Conservation (phyloP, 257 asterid species). For the Solanum tarapatanum region DNA sequence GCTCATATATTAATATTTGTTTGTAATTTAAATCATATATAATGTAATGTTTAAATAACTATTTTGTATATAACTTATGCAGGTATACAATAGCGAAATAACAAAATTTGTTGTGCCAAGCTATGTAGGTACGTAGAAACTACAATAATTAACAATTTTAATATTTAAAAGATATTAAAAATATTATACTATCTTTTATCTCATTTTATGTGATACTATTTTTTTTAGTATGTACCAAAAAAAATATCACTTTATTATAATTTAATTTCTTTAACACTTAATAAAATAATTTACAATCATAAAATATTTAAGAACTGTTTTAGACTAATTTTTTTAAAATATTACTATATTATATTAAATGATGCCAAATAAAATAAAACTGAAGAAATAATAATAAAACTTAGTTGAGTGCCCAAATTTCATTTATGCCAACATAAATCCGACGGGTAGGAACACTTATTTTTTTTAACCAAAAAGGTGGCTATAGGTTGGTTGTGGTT, state of each 20-base stretch:
- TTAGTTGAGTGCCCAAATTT: background rate
- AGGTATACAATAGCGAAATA: background rate
- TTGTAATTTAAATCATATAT: background rate
- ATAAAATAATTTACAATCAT: too few species aligned
- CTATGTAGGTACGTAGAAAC: background rate
- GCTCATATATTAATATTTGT: too few species aligned
- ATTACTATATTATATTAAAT: too few species aligned
- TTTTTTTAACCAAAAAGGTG: background rate
- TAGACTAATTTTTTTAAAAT: rapidly evolving
- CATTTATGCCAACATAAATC: background rate
- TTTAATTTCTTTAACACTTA: too few species aligned
- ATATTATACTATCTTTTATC: too few species aligned
- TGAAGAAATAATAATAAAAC: background rate
- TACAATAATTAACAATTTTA: background rate
- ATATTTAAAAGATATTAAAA: too few species aligned
- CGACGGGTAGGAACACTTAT: background rate
- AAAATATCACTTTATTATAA: too few species aligned
- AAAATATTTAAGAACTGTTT: rapidly evolving
- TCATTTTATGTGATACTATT: rapidly evolving
- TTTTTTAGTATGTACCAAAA: too few species aligned
- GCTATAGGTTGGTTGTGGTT: background rate
- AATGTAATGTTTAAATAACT: too few species aligned
- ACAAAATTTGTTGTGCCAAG: background rate
- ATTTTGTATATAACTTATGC: background rate
- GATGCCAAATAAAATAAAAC: too few species aligned